A percentile compares a stretch with the other conserved stretches of the same genome.
Conservation (phyloP, 495 filamentous ascomycete species). For the Penicillium herquei region DNA sequence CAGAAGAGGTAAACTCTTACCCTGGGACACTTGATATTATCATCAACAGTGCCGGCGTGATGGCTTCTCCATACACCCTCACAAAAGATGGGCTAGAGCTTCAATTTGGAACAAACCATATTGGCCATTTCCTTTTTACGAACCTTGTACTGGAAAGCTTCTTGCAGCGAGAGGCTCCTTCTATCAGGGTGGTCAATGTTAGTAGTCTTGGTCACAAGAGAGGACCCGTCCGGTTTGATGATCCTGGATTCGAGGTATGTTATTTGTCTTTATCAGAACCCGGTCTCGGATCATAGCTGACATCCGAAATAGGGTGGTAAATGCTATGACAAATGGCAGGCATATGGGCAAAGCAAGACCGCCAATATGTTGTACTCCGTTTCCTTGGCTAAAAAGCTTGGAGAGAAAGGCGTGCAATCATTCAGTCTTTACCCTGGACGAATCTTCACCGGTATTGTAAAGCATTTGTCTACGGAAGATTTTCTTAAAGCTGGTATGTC, state of each 20-base stretch:
- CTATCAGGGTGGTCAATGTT: constrained; percentile 29
- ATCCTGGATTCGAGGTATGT: constrained; percentile 52
- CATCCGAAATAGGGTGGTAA: constrained; percentile 38
- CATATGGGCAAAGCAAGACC: constrained; percentile 58
- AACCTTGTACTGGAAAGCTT: constrained; percentile 53
- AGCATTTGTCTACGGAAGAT: constrained; percentile 26
- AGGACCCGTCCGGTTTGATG: constrained; percentile 46
- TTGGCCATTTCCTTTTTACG: constrained; percentile 61
- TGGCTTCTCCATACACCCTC: constrained; percentile 45
- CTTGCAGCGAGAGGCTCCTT: constrained; percentile 9
- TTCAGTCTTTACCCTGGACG: constrained; percentile 48
- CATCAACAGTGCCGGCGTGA: constrained; percentile 63
- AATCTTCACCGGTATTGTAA: constrained; percentile 21
- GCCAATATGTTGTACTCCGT: constrained; percentile 56
- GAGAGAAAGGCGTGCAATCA: constrained; percentile 20
- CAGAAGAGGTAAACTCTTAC: constrained; percentile 41
- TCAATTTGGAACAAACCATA: constrained; percentile 56
- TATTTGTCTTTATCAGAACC: not conserved
- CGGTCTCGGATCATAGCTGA: constrained; percentile 4
- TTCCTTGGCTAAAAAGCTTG: constrained; percentile 41
- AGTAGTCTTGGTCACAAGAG: constrained; percentile 39
- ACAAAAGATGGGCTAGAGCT: constrained; percentile 48
- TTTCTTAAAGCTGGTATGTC: constrained; percentile 4
- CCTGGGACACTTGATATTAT: constrained; percentile 60
- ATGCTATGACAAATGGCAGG: constrained; percentile 50